Evolutionary conservation across 441 rosid species (phyloP).

Genomic region (Breynia disticha): DNA sequence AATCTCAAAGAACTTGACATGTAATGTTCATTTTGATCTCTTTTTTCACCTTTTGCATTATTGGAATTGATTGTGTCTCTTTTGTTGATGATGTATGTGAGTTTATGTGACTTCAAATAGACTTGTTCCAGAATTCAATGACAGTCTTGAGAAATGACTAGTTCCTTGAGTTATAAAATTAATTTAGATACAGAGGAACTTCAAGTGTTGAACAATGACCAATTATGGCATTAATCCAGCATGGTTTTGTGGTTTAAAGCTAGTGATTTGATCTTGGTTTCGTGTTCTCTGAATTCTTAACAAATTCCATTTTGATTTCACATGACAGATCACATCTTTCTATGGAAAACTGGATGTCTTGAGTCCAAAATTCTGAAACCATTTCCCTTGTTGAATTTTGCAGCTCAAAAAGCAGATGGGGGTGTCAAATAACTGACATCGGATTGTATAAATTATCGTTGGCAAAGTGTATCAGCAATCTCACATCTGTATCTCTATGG

Average conservation of each 20-base stretch:
- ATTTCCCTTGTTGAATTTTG: conserved; percentile 2
- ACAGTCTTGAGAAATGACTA: not conserved
- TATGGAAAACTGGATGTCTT: too few relatives aligned
- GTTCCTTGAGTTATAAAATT: not conserved
- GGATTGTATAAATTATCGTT: conserved; percentile 55
- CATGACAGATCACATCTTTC: too few relatives aligned
- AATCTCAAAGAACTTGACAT: conserved; percentile 80
- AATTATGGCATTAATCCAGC: not conserved
- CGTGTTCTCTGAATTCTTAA: not conserved
- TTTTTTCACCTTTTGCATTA: not conserved
- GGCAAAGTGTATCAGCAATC: conserved; percentile 57
- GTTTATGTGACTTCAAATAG: too few relatives aligned
- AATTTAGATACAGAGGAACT: not conserved
- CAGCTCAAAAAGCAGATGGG: conserved; percentile 89
- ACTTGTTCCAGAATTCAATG: too few relatives aligned
- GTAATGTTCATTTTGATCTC: conserved; percentile 21
- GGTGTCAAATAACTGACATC: conserved; percentile 70
- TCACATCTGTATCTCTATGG: conserved; percentile 73
- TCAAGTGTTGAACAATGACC: not conserved
- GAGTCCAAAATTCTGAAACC: not conserved
- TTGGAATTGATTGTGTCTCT: not conserved
- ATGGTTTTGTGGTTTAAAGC: not conserved
- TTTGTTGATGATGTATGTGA: too few relatives aligned
- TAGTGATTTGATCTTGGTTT: not conserved
- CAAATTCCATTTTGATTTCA: too few relatives aligned